Percentiles rank a stretch among this genome's conserved stretches.
Evolutionary conservation across 768 basidiomycete genomes (phyloP).

Genomic region (Russula sp.): DNA sequence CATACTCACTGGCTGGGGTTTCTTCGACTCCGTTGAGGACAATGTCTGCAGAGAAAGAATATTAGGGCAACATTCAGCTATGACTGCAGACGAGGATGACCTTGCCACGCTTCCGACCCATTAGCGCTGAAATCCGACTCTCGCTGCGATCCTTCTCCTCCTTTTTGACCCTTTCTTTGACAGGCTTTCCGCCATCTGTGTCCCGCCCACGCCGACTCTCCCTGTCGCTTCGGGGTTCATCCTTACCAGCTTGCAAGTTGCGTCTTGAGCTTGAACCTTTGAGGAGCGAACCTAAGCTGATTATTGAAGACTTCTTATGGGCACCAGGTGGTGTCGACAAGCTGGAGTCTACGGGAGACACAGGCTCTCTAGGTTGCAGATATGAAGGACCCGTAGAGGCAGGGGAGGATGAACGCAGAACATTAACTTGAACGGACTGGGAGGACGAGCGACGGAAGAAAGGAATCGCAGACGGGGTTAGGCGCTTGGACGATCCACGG

Average conservation of each 20-base stretch:
- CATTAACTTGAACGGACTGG: constrained; percentile 63
- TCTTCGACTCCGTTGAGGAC: constrained; percentile 77
- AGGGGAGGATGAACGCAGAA: constrained; percentile 40
- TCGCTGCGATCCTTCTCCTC: constrained; percentile 82
- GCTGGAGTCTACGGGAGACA: constrained; percentile 50
- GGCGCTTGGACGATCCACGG: constrained; percentile 67
- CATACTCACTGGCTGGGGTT: constrained; percentile 60
- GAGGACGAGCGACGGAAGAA: constrained; percentile 92
- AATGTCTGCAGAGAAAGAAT: constrained; percentile 52
- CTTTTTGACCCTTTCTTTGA: constrained; percentile 58
- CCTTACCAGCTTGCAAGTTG: constrained; percentile 62
- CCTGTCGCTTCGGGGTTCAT: constrained; percentile 42
- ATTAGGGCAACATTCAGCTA: constrained; percentile 8
- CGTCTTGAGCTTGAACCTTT: constrained; percentile 79
- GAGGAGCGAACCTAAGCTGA: constrained; percentile 77
- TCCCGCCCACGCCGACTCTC: constrained; percentile 46
- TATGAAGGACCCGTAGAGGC: constrained; percentile 36
- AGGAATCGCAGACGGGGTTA: constrained; percentile 89
- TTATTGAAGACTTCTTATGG: constrained; percentile 76
- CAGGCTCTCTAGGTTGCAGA: constrained; percentile 39
- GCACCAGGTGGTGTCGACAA: constrained; percentile 48
- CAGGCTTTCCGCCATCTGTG: constrained; percentile 46
- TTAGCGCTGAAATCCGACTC: constrained; percentile 81
- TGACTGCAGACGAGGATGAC: constrained; percentile 37
- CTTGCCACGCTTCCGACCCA: constrained; percentile 89